phyloP scores from a whole-genome alignment of 73 alveolate genomes.

The Paramecium biaurelia region DNA sequence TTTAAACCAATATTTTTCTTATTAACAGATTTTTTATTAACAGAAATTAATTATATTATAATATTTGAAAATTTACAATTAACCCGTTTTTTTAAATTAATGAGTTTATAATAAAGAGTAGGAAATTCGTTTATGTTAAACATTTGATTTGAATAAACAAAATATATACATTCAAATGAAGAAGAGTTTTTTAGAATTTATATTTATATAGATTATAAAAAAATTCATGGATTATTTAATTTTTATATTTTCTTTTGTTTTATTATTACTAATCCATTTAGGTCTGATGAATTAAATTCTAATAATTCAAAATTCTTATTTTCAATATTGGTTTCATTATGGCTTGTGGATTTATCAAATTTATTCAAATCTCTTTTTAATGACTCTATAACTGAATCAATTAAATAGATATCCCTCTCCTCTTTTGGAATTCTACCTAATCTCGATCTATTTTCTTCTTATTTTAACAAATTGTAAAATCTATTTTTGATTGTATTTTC shows the following conservation, averaged over 20 bases:
- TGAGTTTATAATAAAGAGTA: not conserved
- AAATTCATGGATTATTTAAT: not conserved
- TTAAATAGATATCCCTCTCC: not conserved
- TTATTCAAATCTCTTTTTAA: not conserved
- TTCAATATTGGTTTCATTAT: not conserved
- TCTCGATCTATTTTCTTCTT: conserved; percentile 13
- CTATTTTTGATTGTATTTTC: conserved; percentile 34
- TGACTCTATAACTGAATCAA: not conserved
- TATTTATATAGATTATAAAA: not conserved
- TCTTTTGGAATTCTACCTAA: not conserved
- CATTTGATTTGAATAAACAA: not conserved
- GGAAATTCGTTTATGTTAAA: not conserved
- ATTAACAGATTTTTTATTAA: not conserved
- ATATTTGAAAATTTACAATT: not conserved
- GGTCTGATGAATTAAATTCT: not conserved
- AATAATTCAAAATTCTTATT: not conserved
- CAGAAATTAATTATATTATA: not conserved
- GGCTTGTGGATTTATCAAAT: not conserved
- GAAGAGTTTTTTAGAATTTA: not conserved
- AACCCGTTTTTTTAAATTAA: not conserved
- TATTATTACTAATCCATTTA: not conserved
- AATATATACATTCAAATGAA: not conserved
- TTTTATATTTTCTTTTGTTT: conserved; percentile 18
- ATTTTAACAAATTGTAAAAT: conserved; percentile 13
- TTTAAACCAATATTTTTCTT: not conserved